Base-by-base conservation (phyloP, 768 basidiomycete species). In the Sistotremastrum niveocremeum region DNA sequence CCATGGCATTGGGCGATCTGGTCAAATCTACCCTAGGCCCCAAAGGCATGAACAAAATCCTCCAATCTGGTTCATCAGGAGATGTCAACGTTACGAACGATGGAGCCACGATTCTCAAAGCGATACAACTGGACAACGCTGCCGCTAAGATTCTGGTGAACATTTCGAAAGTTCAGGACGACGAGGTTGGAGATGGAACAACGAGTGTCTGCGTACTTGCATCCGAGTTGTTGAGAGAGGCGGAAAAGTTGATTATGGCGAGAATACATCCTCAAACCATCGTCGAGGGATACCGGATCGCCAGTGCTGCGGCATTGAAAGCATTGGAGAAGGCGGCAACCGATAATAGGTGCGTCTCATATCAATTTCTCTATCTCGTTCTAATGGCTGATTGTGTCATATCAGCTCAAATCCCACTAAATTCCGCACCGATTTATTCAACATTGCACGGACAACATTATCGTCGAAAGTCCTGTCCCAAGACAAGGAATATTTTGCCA, bases 11-110 rank as follows among this genome's bases (percentile, higher is more conserved):
- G 34, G 95, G 95, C 38, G 95, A 99, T 68, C 79, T 99, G 53
- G 94, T 99, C 57, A 98, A 98, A 67, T 94, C 91, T 1, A 99
- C 95, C 6, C 75, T 99, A 2, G 95, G 95, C 6, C 95, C 95
- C 28, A 98, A 99, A 65, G 95, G 95, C 46, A 99, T 98, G 94
- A 98, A 97, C 79, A 98, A 98, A 71, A 98, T 99, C 51, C 77
- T 99, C 10, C 94, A 93, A 63, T 93, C 89, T 2, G 79, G 65
- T 2, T 87, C 90, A 4, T 77, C 83, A 0, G 89, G 90, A 4
- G 86, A 91, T 31, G 86, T 99, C 57, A 95, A 81, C 52, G 94
- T 99, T 42, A 99, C 95, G 7, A 99, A 99, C 64, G 95, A 99
- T 62, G 95, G 95, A 4, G 95, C 95, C 3, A 98, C 95, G 41